These are phyloP conservation scores for Cutaneotrichosporon sp. DNA, from an alignment of 1,284 basidiomycete genomes.

Conservation along the genomic window DNA sequence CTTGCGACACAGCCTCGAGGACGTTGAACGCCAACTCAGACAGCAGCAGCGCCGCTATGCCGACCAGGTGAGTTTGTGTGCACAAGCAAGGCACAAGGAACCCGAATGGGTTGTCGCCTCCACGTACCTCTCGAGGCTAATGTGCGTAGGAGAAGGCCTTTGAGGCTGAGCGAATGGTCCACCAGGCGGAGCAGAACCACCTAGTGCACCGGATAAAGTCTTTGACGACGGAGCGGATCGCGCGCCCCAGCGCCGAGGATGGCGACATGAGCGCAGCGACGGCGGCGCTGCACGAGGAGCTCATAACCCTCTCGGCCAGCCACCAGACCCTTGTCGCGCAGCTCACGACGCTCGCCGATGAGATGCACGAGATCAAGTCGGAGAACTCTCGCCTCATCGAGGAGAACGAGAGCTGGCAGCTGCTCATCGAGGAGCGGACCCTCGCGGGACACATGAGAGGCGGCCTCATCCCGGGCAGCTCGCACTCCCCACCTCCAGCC, in stretches of 20 bases:
- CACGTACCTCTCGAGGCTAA: constrained; percentile 7
- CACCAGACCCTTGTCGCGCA: constrained; percentile 43
- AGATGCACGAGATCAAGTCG: constrained; percentile 42
- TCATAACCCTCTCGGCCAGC: constrained; percentile 39
- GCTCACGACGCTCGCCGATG: constrained; percentile 38
- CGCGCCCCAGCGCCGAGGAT: constrained; percentile 9
- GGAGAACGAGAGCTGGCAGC: constrained; percentile 93
- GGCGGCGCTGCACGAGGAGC: constrained; percentile 38
- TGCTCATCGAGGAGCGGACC: constrained; percentile 81
- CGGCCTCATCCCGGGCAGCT: constrained; percentile 11
- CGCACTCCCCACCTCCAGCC: background rate
- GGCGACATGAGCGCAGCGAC: constrained; percentile 23
- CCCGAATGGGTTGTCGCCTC: background rate
- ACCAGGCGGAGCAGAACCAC: constrained; percentile 43
- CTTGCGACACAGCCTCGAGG: constrained; percentile 31
- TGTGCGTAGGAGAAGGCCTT: constrained; percentile 43
- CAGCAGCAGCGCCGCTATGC: constrained; percentile 39
- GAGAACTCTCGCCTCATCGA: constrained; percentile 57
- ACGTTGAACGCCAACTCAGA: constrained; percentile 38
- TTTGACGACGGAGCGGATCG: constrained; percentile 21
- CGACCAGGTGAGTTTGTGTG: constrained; percentile 41
- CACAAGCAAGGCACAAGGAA: background rate
- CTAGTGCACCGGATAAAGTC: constrained; percentile 38
- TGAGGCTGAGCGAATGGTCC: constrained; percentile 46
- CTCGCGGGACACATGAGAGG: constrained; percentile 76